Conservation (phyloP, 225 moss, liverwort and hornwort species). For the Sphagnum tenellum region DNA sequence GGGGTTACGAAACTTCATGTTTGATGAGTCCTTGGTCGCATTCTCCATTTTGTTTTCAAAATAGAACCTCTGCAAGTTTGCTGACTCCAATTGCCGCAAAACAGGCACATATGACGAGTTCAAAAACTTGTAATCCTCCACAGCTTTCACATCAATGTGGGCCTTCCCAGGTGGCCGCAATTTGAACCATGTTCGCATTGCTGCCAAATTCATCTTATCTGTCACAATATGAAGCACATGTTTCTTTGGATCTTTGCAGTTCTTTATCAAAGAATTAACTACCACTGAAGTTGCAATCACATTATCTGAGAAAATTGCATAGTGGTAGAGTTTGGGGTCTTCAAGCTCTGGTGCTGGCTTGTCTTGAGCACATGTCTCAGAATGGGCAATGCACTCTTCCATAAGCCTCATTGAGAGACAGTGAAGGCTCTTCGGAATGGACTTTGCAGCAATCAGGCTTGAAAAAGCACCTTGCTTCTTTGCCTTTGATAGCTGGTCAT, state of each 20-base stretch:
- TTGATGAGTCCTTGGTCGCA: slow-evolving; percentile 47
- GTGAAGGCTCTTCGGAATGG: slow-evolving; percentile 59
- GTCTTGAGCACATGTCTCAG: slow-evolving; percentile 17
- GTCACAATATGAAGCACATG: slow-evolving; percentile 55
- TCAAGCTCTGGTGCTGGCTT: slow-evolving; percentile 13
- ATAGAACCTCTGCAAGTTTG: slow-evolving; percentile 51
- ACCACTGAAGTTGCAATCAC: slow-evolving; percentile 19
- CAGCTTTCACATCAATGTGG: slow-evolving; percentile 40
- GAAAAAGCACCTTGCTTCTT: slow-evolving; percentile 55
- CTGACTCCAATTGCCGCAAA: slow-evolving; percentile 51
- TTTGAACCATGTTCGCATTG: slow-evolving; percentile 56
- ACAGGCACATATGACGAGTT: slow-evolving; percentile 57
- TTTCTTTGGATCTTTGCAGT: slow-evolving; percentile 37
- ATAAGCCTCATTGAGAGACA: slow-evolving; percentile 60
- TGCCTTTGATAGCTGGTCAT: slow-evolving; percentile 46
- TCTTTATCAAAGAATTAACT: slow-evolving; percentile 12
- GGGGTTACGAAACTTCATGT: slow-evolving; percentile 57
- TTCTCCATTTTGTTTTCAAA: slow-evolving; percentile 50
- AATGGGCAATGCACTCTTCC: slow-evolving; percentile 43
- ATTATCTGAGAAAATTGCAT: slow-evolving; percentile 20
- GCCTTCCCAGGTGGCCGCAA: slow-evolving; percentile 38
- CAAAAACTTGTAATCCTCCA: slow-evolving; percentile 53
- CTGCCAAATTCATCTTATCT: slow-evolving; percentile 52
- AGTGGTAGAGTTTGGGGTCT: slow-evolving; percentile 12
- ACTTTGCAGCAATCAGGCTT: slow-evolving; percentile 54